Evolutionary conservation across 179 eudicot species (phyloP).

Genomic region (Vitellaria paradoxa): DNA sequence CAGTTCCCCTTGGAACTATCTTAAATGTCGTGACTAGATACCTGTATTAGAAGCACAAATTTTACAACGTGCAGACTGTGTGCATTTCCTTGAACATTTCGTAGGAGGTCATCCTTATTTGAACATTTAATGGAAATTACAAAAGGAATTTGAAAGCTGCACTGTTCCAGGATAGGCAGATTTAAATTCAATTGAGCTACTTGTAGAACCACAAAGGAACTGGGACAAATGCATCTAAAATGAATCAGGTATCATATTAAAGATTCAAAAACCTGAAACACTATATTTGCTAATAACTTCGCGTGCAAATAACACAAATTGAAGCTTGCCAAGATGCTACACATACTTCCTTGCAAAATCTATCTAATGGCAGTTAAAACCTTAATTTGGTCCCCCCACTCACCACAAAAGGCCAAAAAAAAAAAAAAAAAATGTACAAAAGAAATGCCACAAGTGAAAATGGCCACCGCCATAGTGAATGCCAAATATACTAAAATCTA

Average conservation of each 20-base stretch:
- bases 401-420: no score
- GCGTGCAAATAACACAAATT: neutral
- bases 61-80: constrained; percentile 3
- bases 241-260: no score
- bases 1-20: constrained; percentile 89
- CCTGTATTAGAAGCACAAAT: constrained; percentile 37
- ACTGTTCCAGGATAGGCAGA: neutral
- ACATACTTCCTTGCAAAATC: no score
- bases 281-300: neutral
- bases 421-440: no score
- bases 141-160: neutral
- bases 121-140: neutral
- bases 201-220: neutral
- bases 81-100: neutral
- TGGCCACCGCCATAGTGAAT: no score
- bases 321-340: no score
- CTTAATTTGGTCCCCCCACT: no score
- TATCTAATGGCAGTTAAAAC: no score
- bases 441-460: no score
- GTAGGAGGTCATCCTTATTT: neutral
- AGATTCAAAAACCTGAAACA: no score
- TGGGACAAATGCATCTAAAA: no score
- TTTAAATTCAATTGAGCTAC: neutral
- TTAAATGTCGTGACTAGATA: constrained; percentile 88
- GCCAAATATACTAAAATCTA: no score